These are phyloP conservation scores for Epichloe gansuensis DNA, from an alignment of 2,329 filamentous ascomycete genomes.

Conservation along the genomic window DNA sequence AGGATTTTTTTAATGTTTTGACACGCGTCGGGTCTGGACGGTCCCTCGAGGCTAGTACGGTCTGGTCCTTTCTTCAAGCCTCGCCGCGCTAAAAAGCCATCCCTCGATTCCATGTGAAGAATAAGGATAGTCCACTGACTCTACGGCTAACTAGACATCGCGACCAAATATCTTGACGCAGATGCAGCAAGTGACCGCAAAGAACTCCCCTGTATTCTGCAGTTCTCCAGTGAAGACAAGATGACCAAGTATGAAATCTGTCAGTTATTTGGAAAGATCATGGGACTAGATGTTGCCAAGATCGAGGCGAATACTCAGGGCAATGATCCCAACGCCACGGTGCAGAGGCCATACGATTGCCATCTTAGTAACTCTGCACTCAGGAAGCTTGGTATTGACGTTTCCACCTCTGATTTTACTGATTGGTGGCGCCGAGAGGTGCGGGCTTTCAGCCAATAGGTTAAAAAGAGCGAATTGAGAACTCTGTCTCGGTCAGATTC, in stretches of 20 bases:
- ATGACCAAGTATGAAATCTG: slow-evolving; percentile 90
- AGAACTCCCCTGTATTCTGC: slow-evolving; percentile 56
- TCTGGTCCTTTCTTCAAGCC: neutral
- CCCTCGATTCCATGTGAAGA: neutral
- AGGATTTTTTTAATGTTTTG: neutral
- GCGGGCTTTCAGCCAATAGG: slow-evolving; percentile 44
- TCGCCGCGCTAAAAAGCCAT: neutral
- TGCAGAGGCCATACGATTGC: slow-evolving; percentile 76
- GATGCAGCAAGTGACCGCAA: slow-evolving; percentile 31
- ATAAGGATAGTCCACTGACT: neutral
- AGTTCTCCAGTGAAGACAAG: slow-evolving; percentile 77
- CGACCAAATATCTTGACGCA: slow-evolving; percentile 51
- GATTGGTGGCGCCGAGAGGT: slow-evolving; percentile 68
- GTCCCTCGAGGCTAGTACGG: neutral
- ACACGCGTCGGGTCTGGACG: neutral
- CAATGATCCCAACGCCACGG: slow-evolving; percentile 57
- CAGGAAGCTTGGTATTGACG: slow-evolving; percentile 60
- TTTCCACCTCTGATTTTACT: slow-evolving; percentile 61
- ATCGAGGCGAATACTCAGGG: slow-evolving; percentile 61
- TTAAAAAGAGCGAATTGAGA: neutral
- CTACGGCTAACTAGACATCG: slow-evolving; percentile 43
- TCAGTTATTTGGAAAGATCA: slow-evolving; percentile 62
- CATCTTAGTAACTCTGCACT: slow-evolving; percentile 70
- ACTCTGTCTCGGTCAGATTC: neutral
- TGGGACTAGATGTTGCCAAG: slow-evolving; percentile 57